Evolutionary conservation across 768 basidiomycete species (phyloP).

Genomic region (Calocybe indica): DNA sequence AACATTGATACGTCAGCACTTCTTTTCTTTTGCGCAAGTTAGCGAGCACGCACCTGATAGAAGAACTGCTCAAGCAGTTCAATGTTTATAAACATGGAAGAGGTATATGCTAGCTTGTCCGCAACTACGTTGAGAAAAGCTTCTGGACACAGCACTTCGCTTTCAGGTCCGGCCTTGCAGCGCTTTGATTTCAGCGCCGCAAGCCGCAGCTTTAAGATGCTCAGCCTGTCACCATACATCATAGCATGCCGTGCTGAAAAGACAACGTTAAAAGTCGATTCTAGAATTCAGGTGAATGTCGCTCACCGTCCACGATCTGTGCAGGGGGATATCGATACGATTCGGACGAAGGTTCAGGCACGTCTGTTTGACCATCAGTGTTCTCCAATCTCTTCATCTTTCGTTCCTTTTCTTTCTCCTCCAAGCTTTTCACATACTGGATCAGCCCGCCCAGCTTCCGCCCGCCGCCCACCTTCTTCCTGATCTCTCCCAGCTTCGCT

Average conservation of each 20-base stretch:
- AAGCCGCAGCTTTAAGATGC: constrained; percentile 80
- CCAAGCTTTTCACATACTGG: constrained; percentile 73
- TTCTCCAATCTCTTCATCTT: constrained; percentile 44
- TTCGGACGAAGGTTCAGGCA: constrained; percentile 41
- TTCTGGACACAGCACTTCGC: constrained; percentile 89
- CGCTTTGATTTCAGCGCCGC: constrained; percentile 84
- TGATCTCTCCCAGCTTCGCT: constrained; percentile 78
- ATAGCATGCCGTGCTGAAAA: constrained; percentile 83
- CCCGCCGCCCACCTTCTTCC: constrained; percentile 83
- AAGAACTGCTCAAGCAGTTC: constrained; percentile 98
- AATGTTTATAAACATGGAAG: constrained; percentile 98
- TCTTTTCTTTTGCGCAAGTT: neutral
- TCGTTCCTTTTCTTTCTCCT: constrained; percentile 68
- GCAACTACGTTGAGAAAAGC: constrained; percentile 96
- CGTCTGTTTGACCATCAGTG: constrained; percentile 26
- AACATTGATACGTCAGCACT: constrained; percentile 1
- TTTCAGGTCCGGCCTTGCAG: constrained; percentile 84
- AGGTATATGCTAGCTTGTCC: constrained; percentile 93
- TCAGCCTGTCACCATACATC: constrained; percentile 76
- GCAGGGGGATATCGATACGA: constrained; percentile 89
- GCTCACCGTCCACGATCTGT: constrained; percentile 86
- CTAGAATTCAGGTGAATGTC: neutral
- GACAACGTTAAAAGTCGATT: constrained; percentile 8
- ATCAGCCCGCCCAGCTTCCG: constrained; percentile 74
- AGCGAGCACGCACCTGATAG: constrained; percentile 67